Conservation (phyloP, 2,329 filamentous ascomycete genomes). For the Epichloe coenophiala region DNA sequence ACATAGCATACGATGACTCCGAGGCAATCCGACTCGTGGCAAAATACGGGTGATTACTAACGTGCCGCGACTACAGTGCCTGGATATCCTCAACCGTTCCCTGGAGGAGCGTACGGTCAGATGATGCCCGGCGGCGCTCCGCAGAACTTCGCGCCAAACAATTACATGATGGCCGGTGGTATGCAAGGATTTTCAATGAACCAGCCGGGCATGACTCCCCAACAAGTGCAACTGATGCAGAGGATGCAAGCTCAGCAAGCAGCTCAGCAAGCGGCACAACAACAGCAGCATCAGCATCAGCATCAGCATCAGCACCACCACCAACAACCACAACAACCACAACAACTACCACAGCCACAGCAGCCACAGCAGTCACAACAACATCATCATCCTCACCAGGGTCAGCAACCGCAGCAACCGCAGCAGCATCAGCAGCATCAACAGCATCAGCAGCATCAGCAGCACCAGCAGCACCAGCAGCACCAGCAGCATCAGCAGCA, state of each 20-base stretch:
- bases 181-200: constrained; percentile 46
- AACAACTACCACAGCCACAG: constrained; percentile 11
- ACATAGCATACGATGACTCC: too few species aligned
- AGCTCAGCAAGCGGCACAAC: constrained; percentile 10
- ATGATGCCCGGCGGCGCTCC: constrained; percentile 34
- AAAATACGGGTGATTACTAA: constrained; percentile 1
- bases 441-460: too few species aligned
- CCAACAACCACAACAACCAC: constrained; percentile 10
- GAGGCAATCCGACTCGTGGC: too few species aligned
- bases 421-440: too few species aligned
- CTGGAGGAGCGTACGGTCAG: constrained; percentile 41
- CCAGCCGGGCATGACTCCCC: constrained; percentile 33
- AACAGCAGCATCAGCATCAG: constrained; percentile 24
- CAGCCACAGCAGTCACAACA: constrained; percentile 13
- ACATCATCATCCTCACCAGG: constrained; percentile 21
- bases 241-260: constrained; percentile 23
- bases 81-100: constrained; percentile 46
- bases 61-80: constrained; percentile 28
- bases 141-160: constrained; percentile 35
- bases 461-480: too few species aligned
- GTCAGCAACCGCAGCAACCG: constrained; percentile 13
- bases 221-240: constrained; percentile 31
- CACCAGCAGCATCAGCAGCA: constrained; percentile 17
- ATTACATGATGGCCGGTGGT: constrained; percentile 37
- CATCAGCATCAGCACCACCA: constrained; percentile 22